Evolutionary conservation across 768 basidiomycete genomes (phyloP), one percentile per base, ranked within the genome.

Genomic region (Paxillus involutus): DNA sequence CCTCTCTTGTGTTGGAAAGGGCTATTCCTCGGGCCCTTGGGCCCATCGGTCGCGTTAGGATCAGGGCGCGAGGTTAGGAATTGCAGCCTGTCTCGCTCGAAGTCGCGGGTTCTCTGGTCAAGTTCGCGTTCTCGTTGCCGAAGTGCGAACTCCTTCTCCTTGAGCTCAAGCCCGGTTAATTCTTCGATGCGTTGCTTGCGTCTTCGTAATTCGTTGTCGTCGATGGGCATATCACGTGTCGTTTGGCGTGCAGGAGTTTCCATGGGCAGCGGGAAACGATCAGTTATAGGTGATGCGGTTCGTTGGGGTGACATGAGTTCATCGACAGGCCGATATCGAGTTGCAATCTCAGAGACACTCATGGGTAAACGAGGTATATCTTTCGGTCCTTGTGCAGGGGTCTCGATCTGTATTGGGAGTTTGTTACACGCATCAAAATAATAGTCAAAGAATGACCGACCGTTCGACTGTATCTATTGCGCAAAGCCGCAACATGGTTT

Each of bases 401-500:
- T 73, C 11, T 75, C 80, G 46, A 81, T 69, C 85, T 84, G 55
- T 10, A 50, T 36, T 26, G 13, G 48, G 36, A 51, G 37, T 17
- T 46, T 60, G 41, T 51, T 32, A 45, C 8, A 54, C 21, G 49
- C 16, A 48, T 13, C 36, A 54, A 43, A 12, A 19, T 19, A 39
- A 55, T 6, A 42, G 17, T 39, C 24, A 50, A 14, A 55, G 40
- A 39, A 37, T 4, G 11, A 73, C 84, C 42, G 60, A 89, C 88
- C 51, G 68, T 74, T 40, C 71, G 77, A 19, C 81, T 76, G 59
- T 87, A 90, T 47, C 80, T 80, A 63, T 79, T 80, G 42, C 85
- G 78, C 77, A 92, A 83, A 2, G 82, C 81, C 41, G 88, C 85
- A 43, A 91, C 88, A 24, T 86, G 71, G 59, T 80, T 83, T 12